A percentile compares a stretch with the other conserved stretches of the same genome.
These are phyloP conservation scores for Didymella exigua DNA, from an alignment of 2,329 filamentous ascomycete species.

Conservation along the genomic window DNA sequence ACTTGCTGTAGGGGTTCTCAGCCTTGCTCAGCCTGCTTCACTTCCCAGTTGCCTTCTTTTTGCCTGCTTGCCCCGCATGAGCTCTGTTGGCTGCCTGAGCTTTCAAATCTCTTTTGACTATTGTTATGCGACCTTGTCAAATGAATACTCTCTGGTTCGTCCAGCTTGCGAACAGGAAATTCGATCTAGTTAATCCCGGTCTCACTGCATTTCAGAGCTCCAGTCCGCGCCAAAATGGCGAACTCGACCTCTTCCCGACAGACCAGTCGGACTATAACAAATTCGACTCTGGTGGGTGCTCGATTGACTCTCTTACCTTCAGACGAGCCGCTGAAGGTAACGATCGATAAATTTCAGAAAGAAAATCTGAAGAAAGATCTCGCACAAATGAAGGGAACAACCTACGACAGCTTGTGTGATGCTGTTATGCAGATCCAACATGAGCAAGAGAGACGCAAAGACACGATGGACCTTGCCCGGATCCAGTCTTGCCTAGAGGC, in stretches of 20 bases:
- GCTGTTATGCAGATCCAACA: slow-evolving; percentile 22
- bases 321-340: neutral
- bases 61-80: too few relatives aligned
- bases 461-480: slow-evolving; percentile 24
- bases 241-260: neutral
- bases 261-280: neutral
- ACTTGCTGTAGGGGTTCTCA: slow-evolving; percentile 4
- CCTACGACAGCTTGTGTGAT: slow-evolving; percentile 21
- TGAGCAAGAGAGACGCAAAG: slow-evolving; percentile 23
- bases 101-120: too few relatives aligned
- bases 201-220: too few relatives aligned
- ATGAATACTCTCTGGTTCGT: too few relatives aligned
- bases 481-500: slow-evolving; percentile 36
- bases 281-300: neutral
- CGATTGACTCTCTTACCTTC: neutral
- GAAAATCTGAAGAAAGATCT: slow-evolving; percentile 7
- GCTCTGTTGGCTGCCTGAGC: too few relatives aligned
- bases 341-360: neutral
- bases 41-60: neutral
- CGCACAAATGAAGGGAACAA: slow-evolving; percentile 20
- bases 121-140: too few relatives aligned
- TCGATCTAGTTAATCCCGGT: too few relatives aligned
- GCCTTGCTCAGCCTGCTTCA: slow-evolving; percentile 20
- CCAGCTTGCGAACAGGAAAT: too few relatives aligned
- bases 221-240: neutral